Evolutionary conservation across 805 yeast genomes (phyloP).

Genomic region (Ogataea haglerorum): DNA sequence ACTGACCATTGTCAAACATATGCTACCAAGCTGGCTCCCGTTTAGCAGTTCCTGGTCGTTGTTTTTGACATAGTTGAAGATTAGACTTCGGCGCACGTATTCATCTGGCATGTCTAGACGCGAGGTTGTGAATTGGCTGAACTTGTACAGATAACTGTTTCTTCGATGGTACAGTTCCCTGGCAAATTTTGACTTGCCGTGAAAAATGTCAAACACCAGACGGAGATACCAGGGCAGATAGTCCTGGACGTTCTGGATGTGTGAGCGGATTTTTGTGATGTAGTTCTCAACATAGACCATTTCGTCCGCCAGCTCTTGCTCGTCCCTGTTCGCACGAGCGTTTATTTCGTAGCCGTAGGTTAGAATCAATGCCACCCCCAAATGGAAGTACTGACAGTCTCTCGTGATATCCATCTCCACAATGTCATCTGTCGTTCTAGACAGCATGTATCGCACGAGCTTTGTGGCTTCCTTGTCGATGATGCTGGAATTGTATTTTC

Average conservation of each 20-base stretch:
- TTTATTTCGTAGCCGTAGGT: slow-evolving; percentile 54
- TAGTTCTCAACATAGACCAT: slow-evolving; percentile 53
- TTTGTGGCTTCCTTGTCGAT: slow-evolving; percentile 40
- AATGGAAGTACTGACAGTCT: slow-evolving; percentile 46
- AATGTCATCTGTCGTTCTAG: slow-evolving; percentile 13
- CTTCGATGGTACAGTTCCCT: slow-evolving; percentile 40
- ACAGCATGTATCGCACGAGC: slow-evolving; percentile 16
- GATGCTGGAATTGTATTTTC: slow-evolving; percentile 31
- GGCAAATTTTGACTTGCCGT: slow-evolving; percentile 16
- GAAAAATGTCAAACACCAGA: slow-evolving; percentile 15
- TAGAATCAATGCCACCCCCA: slow-evolving; percentile 46
- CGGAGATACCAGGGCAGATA: slow-evolving; percentile 45
- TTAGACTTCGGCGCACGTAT: slow-evolving; percentile 20
- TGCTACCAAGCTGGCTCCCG: slow-evolving; percentile 47
- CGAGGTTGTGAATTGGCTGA: slow-evolving; percentile 31
- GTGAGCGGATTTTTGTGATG: slow-evolving; percentile 57
- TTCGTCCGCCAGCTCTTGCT: slow-evolving; percentile 42
- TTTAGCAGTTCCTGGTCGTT: slow-evolving; percentile 24
- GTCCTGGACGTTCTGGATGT: slow-evolving; percentile 52
- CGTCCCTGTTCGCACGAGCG: slow-evolving; percentile 36
- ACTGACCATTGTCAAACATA: slow-evolving; percentile 72
- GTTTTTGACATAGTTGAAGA: slow-evolving; percentile 26
- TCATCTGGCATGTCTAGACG: slow-evolving; percentile 14
- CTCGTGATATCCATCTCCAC: slow-evolving; percentile 40
- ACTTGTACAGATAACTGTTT: slow-evolving; percentile 44